Evolutionary conservation across 176 grass and related monocot genomes (phyloP), one percentile per base, ranked within the genome.

Genomic region (Carex kokanica): DNA sequence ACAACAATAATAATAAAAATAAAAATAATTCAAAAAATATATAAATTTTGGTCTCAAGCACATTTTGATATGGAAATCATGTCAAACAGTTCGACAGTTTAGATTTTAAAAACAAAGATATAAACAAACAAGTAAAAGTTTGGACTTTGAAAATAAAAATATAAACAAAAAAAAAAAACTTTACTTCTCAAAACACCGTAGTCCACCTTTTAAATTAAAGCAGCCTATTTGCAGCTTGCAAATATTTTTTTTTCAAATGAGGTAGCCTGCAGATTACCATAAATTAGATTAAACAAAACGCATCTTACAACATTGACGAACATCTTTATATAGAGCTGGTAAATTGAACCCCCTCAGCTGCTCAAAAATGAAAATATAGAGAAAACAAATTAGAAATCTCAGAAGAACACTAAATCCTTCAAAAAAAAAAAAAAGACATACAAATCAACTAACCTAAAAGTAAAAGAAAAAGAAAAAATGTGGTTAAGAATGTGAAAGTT

Each of bases 401-500:
- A 77, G 49, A n/a, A 75, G 5, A 55, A 74, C 10, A 52, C 13
- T 17, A 55, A 52, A 77, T 31, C 12, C 73, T 18, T 23, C 41
- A 20, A 20, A 56, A 55, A 23, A 16, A n/a, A n/a, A n/a, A 38
- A 38, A 38, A 34, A 34, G 32, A 13, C 13, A 6, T 52, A 74
- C 41, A 49, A 24, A 70, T 69, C 27, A 55, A 69, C 25, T 54
- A 55, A 84, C 4, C 81, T 17, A 31, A n/a, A 84, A 72, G 13
- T 20, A 21, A 63, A 83, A 83, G 40, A 29, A 73, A 72, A 16
- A 13, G 6, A 16, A 60, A 74, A 61, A 60, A 25, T 47, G 43
- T 32, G n/a, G 51, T 73, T 84, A 84, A 2, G 38, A 75, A 41
- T 75, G 20, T 11, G 40, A 36, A 59, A 56, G 41, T 68, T 84